These are phyloP conservation scores for Straminergon stramineum DNA, from an alignment of 225 moss, liverwort and hornwort genomes.

Conservation along the genomic window DNA sequence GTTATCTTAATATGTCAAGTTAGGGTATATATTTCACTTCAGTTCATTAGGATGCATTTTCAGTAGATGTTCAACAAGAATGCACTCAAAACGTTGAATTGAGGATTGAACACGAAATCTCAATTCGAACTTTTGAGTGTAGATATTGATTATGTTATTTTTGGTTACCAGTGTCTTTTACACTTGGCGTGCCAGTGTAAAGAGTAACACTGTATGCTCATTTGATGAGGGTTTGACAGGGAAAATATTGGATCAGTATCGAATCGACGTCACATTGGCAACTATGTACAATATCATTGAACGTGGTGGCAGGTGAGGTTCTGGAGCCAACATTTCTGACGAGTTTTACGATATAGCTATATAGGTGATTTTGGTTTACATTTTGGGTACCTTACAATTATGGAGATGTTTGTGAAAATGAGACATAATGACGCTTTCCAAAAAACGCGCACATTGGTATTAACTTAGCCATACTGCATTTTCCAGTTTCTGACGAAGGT, in stretches of 20 bases:
- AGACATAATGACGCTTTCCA: neutral
- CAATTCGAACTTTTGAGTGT: neutral
- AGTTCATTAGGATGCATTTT: neutral
- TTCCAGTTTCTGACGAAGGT: neutral
- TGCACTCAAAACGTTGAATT: neutral
- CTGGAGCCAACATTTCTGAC: neutral
- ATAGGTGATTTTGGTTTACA: neutral
- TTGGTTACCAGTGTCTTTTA: neutral
- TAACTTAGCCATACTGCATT: neutral
- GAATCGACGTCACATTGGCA: constrained; percentile 57
- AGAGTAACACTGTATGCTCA: neutral
- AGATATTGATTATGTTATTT: neutral
- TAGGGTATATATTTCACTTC: neutral
- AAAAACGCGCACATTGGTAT: neutral
- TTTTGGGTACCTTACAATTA: neutral
- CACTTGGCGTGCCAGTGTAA: neutral
- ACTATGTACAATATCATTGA: constrained; percentile 67
- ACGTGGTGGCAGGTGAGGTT: constrained; percentile 49
- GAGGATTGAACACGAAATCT: neutral
- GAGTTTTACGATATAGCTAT: neutral
- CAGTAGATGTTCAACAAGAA: neutral
- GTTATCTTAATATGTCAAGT: neutral
- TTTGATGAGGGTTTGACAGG: constrained; percentile 21
- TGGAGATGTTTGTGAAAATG: neutral
- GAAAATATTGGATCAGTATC: constrained; percentile 56